Percentiles rank a stretch among this genome's conserved stretches.
phyloP scores from a whole-genome alignment of 495 filamentous ascomycete genomes.

The Beverwykella pulmonaria region DNA sequence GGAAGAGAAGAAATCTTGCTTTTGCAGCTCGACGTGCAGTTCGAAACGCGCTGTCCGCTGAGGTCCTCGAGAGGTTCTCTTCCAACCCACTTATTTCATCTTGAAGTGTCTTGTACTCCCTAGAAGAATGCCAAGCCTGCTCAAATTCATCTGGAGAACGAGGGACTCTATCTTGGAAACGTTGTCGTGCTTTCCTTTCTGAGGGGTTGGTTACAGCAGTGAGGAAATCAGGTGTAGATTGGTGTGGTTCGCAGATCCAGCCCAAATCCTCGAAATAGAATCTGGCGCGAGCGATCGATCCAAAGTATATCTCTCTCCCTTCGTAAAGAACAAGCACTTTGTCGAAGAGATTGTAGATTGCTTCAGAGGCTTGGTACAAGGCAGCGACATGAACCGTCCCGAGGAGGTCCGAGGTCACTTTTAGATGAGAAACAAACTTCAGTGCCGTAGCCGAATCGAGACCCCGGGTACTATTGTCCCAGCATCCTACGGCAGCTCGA shows the following conservation, averaged over 20 bases:
- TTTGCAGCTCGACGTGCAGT: too few species aligned
- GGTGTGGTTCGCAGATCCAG: slow-evolving; percentile 57
- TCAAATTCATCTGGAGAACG: slow-evolving; percentile 71
- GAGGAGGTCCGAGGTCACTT: too few species aligned
- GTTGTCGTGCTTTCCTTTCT: slow-evolving; percentile 61
- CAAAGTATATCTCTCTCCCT: slow-evolving; percentile 46
- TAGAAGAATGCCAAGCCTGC: slow-evolving; percentile 65
- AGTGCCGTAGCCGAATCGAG: slow-evolving; percentile 46
- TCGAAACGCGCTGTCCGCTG: too few species aligned
- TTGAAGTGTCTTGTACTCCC: slow-evolving; percentile 64
- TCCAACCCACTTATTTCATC: slow-evolving; percentile 68
- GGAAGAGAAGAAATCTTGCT: too few species aligned
- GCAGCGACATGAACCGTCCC: too few species aligned
- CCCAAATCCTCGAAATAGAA: slow-evolving; percentile 55
- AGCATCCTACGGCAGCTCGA: slow-evolving; percentile 42
- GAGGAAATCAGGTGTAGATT: slow-evolving; percentile 70
- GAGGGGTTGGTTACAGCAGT: slow-evolving; percentile 68
- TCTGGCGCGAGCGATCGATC: slow-evolving; percentile 26
- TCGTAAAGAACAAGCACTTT: slow-evolving; percentile 45
- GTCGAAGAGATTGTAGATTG: slow-evolving; percentile 39
- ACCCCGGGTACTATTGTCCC: slow-evolving; percentile 47
- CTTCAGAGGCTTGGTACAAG: too few species aligned
- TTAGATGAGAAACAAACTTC: slow-evolving; percentile 44
- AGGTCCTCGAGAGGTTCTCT: slow-evolving; percentile 63
- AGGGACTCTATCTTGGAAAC: slow-evolving; percentile 64